Percentiles rank a stretch among this genome's conserved stretches.
phyloP scores from a whole-genome alignment of 371 early-diverging fungal genomes.

The Mucor saturninus region DNA sequence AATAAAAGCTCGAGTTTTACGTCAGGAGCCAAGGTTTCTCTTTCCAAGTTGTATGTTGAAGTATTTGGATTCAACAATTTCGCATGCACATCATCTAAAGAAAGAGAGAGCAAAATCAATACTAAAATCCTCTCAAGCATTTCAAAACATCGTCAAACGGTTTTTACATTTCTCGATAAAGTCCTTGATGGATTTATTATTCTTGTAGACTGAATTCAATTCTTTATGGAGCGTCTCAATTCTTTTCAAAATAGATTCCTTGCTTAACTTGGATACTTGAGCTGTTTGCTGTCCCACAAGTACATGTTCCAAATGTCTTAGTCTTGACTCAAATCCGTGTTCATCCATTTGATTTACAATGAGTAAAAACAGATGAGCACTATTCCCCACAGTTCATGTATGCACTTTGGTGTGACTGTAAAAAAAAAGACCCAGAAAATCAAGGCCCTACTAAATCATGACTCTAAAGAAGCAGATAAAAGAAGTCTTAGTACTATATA shows the following conservation, averaged over 20 bases:
- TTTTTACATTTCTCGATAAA: slow-evolving; percentile 63
- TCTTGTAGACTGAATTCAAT: slow-evolving; percentile 34
- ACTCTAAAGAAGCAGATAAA: no score
- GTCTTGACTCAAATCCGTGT: slow-evolving; percentile 50
- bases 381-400: background rate
- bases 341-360: slow-evolving; percentile 38
- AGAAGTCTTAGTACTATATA: no score
- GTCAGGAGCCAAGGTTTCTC: slow-evolving; percentile 56
- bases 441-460: no score
- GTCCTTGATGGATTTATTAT: slow-evolving; percentile 53
- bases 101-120: background rate
- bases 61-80: slow-evolving; percentile 51
- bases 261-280: slow-evolving; percentile 6
- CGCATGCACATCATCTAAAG: slow-evolving; percentile 46
- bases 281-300: slow-evolving; percentile 32
- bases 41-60: slow-evolving; percentile 53
- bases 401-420: background rate
- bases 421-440: background rate
- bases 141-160: background rate
- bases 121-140: background rate
- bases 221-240: slow-evolving; percentile 35
- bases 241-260: slow-evolving; percentile 28
- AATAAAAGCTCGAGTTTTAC: slow-evolving; percentile 61
- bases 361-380: no score
- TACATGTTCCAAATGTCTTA: slow-evolving; percentile 51